Evolutionary conservation across 1,139 yeast genomes (phyloP).

Genomic region (Pichia sp.): DNA sequence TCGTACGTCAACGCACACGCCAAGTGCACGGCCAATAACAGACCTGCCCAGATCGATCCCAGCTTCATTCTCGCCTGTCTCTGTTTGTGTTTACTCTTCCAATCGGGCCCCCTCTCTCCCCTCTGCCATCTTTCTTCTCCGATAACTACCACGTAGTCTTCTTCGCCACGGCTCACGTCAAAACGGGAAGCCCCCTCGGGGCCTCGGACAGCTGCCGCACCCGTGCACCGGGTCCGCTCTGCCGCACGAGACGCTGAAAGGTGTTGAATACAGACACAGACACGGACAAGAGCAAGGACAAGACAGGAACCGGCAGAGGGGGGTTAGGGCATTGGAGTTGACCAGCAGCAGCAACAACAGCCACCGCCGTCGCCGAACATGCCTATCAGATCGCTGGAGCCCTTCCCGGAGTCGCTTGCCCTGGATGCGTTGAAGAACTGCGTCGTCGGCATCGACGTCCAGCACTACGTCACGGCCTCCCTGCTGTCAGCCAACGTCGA

Average conservation of each 20-base stretch:
- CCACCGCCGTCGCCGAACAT: not conserved
- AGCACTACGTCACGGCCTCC: conserved; percentile 64
- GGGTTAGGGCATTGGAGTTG: no score
- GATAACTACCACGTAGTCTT: not conserved
- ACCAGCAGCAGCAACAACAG: no score
- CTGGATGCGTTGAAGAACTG: conserved; percentile 64
- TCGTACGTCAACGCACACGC: conserved; percentile 23
- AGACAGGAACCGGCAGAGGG: not conserved
- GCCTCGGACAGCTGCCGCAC: not conserved
- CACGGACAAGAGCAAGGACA: not conserved
- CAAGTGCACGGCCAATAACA: conserved; percentile 11
- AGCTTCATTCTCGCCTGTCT: conserved; percentile 1
- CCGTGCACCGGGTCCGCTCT: not conserved
- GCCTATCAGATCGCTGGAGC: conserved; percentile 60
- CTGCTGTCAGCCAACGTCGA: conserved; percentile 63
- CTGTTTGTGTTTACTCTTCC: not conserved
- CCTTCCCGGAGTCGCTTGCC: conserved; percentile 38
- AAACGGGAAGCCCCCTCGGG: no score
- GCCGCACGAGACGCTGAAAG: no score
- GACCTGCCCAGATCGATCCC: not conserved
- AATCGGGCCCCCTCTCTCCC: not conserved
- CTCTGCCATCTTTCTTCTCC: not conserved
- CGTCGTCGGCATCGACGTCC: conserved; percentile 80
- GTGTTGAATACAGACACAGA: no score
- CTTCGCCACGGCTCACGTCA: not conserved